Percentiles rank a stretch among this genome's conserved stretches.
phyloP scores from a whole-genome alignment of 2,329 filamentous ascomycete species.

The Trichoderma afroharzianum region DNA sequence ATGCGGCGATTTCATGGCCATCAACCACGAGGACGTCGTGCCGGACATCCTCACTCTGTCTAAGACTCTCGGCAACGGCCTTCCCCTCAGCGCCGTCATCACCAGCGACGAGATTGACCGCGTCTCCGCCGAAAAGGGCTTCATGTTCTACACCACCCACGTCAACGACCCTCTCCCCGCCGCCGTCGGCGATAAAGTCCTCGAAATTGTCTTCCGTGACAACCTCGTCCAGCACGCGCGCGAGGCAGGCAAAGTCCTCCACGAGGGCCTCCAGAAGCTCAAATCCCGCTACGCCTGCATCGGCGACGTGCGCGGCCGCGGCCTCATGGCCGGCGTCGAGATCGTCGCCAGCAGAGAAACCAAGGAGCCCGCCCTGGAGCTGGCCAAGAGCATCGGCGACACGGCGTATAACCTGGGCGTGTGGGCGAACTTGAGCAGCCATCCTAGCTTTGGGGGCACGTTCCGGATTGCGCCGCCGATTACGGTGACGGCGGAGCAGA shows the following conservation, averaged over 20 bases:
- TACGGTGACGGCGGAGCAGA: conserved; percentile 49
- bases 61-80: conserved; percentile 59
- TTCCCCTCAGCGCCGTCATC: conserved; percentile 56
- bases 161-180: conserved; percentile 60
- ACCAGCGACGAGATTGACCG: conserved; percentile 52
- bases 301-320: conserved; percentile 57
- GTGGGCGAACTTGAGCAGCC: conserved; percentile 54
- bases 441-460: conserved; percentile 52
- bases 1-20: conserved; percentile 56
- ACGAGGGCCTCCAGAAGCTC: conserved; percentile 43
- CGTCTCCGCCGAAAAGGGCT: conserved; percentile 46
- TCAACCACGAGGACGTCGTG: conserved; percentile 51
- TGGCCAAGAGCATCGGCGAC: conserved; percentile 46
- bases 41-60: conserved; percentile 58
- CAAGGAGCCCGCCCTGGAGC: conserved; percentile 44
- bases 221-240: conserved; percentile 45
- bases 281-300: conserved; percentile 56
- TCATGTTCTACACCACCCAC: conserved; percentile 59
- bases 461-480: conserved; percentile 60
- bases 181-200: conserved; percentile 57
- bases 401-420: conserved; percentile 50
- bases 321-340: conserved; percentile 56
- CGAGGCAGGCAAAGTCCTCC: conserved; percentile 43
- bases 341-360: conserved; percentile 50
- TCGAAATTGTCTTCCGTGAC: conserved; percentile 58